Base-by-base conservation (phyloP, 768 basidiomycete species). In the Tylopilus subfusipes region DNA sequence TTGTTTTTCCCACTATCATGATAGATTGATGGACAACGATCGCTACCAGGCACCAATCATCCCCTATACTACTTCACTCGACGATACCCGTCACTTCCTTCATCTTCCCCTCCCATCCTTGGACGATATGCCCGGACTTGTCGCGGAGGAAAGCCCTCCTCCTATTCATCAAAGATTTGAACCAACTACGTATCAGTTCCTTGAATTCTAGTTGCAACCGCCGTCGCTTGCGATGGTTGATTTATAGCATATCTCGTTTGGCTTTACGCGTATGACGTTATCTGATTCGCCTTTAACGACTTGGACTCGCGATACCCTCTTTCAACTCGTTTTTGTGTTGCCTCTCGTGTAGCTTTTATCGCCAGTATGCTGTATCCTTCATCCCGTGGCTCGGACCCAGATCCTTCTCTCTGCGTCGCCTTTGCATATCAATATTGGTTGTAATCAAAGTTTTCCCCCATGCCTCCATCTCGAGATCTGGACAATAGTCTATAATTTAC, bases 51-150 rank as follows among this genome's bases (percentile, higher is more conserved):
- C 92, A 36, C 90, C 90, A 22, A 93, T 93, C 63, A 83, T 93
- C 53, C 92, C 93, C 2, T 83, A 86, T 57, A 87, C 88, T 1
- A 81, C 87, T 9, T 86, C 86, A 9, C 73, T 83, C 29, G 91
- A 92, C 57, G 92, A 93, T 65, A 93, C 88, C 21, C 85, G 90
- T 12, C 90, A 94, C 68, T 93, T 93, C 73, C 78, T 90, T 42
- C 85, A 86, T 51, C 80, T 89, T 12, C 88, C 89, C 2, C 76
- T 86, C n/a, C 90, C 89, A 29, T 76, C 83, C 34, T 61, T 79
- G n/a, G 84, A 85, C 51, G 88, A 91, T 55, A 89, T 92, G 67
- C 90, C 90, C 13, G 90, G 90, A 30, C 80, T 92, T 55, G 72
- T 85, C 56, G 76, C 75, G 48, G 84, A 86, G 61, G 88, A 89